phyloP scores from a whole-genome alignment of 2,329 filamentous ascomycete genomes.

The Hysterium pulicare region DNA sequence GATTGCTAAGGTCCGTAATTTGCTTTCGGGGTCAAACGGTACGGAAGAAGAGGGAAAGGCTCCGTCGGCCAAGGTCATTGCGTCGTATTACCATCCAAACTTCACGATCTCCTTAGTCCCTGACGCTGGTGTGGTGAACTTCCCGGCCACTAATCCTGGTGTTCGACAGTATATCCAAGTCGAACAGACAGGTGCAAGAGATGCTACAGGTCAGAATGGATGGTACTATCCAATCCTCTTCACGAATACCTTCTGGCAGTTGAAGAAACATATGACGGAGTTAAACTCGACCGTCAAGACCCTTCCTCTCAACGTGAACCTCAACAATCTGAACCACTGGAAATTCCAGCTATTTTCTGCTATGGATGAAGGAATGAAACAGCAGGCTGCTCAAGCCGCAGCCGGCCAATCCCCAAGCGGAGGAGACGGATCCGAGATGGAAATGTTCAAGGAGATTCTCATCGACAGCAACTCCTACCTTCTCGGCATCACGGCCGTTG shows the following conservation, averaged over 20 bases:
- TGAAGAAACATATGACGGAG: constrained; percentile 84
- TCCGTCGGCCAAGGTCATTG: constrained; percentile 64
- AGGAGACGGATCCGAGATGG: constrained; percentile 88
- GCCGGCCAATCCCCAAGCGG: constrained; percentile 68
- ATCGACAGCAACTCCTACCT: constrained; percentile 93
- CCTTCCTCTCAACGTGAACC: constrained; percentile 76
- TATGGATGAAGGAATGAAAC: constrained; percentile 83
- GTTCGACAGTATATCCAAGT: constrained; percentile 74
- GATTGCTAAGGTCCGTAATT: constrained; percentile 77
- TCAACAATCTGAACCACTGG: constrained; percentile 80
- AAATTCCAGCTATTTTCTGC: constrained; percentile 83
- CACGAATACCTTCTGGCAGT: constrained; percentile 96
- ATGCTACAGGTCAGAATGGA: constrained; percentile 78
- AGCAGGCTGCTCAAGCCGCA: constrained; percentile 74
- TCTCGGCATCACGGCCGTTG: constrained; percentile 76
- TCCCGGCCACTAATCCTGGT: constrained; percentile 66
- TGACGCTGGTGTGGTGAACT: constrained; percentile 68
- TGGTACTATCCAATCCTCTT: constrained; percentile 94
- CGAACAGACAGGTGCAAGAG: constrained; percentile 76
- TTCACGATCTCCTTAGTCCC: constrained; percentile 85
- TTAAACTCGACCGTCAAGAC: constrained; percentile 85
- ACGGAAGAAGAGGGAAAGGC: constrained; percentile 49
- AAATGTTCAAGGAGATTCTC: constrained; percentile 94
- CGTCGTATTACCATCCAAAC: constrained; percentile 93
- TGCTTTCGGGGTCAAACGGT: constrained; percentile 58